Percentiles rank a stretch among this genome's conserved stretches.
phyloP scores from a whole-genome alignment of 2,329 filamentous ascomycete species.

The Claviceps fusiformis region DNA sequence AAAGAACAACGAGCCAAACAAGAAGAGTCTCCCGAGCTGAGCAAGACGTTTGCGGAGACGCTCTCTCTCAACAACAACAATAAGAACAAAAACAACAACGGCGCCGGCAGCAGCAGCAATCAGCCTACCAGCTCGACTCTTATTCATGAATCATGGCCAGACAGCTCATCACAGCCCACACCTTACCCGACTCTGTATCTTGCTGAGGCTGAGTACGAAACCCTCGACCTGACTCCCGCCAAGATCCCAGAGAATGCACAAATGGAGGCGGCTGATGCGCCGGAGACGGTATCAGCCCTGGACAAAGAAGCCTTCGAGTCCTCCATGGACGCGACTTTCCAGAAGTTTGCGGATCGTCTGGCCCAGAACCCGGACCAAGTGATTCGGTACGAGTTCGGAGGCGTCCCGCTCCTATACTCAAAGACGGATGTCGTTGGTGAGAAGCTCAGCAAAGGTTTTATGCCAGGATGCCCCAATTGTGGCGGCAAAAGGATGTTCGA shows the following conservation, averaged over 20 bases:
- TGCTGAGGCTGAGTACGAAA: constrained; percentile 83
- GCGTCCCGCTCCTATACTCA: constrained; percentile 65
- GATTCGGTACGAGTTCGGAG: constrained; percentile 66
- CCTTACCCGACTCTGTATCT: constrained; percentile 69
- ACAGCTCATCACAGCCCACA: constrained; percentile 45
- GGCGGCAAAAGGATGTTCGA: constrained; percentile 69
- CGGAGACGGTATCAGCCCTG: constrained; percentile 30
- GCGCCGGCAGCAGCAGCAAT: constrained; percentile 18
- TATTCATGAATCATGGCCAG: constrained; percentile 62
- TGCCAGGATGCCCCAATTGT: constrained; percentile 69
- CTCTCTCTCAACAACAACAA: constrained; percentile 54
- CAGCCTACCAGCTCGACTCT: constrained; percentile 19
- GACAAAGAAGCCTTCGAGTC: constrained; percentile 64
- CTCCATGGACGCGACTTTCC: constrained; percentile 60
- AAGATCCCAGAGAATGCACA: constrained; percentile 37
- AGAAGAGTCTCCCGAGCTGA: constrained; percentile 23
- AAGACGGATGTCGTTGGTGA: constrained; percentile 62
- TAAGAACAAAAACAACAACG: constrained; percentile 32
- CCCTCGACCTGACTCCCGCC: constrained; percentile 47
- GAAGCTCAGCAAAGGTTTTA: constrained; percentile 37
- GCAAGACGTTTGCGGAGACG: constrained; percentile 57
- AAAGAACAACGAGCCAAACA: constrained; percentile 7
- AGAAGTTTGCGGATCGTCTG: constrained; percentile 66
- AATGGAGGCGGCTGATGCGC: constrained; percentile 25
- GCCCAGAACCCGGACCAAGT: constrained; percentile 73